Evolutionary conservation across 2,329 filamentous ascomycete genomes (phyloP).

Genomic region (Capronia epimyces): DNA sequence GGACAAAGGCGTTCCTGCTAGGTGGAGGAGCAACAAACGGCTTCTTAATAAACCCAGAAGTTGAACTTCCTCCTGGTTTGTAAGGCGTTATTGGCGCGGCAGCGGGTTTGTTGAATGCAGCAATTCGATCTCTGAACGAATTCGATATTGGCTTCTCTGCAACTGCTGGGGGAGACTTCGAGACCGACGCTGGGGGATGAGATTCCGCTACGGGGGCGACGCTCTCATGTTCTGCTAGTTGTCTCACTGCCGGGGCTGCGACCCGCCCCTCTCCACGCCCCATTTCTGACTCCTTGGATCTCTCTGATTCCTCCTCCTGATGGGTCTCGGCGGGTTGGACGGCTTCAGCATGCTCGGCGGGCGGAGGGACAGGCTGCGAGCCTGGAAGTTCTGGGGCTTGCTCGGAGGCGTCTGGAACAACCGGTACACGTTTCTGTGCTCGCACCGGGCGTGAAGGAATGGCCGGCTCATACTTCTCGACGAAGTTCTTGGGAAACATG

Average conservation of each 20-base stretch:
- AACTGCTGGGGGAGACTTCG: slow-evolving; percentile 52
- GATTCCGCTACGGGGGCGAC: slow-evolving; percentile 31
- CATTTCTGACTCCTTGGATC: slow-evolving; percentile 11
- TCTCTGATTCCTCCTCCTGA: slow-evolving; percentile 11
- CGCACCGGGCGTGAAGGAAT: slow-evolving; percentile 81
- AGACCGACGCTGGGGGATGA: slow-evolving; percentile 37
- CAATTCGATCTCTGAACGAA: slow-evolving; percentile 92
- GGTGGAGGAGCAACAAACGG: slow-evolving; percentile 93
- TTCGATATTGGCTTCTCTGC: slow-evolving; percentile 67
- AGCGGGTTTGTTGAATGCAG: slow-evolving; percentile 88
- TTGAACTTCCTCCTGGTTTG: slow-evolving; percentile 62
- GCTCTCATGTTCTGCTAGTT: slow-evolving; percentile 23
- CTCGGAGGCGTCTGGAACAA: slow-evolving; percentile 52
- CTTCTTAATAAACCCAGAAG: slow-evolving; percentile 81
- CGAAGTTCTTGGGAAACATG: slow-evolving; percentile 95
- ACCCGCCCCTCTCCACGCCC: slow-evolving; percentile 25
- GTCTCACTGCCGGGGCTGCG: slow-evolving; percentile 30
- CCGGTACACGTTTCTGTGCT: slow-evolving; percentile 52
- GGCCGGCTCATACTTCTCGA: slow-evolving; percentile 89
- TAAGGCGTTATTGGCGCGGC: slow-evolving; percentile 85
- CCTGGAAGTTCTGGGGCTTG: slow-evolving; percentile 27
- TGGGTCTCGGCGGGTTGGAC: slow-evolving; percentile 28
- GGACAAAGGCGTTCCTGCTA: slow-evolving; percentile 84
- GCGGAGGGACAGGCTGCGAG: slow-evolving; percentile 30
- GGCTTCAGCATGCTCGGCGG: slow-evolving; percentile 19